Evolutionary conservation across 2,329 filamentous ascomycete genomes (phyloP).

Genomic region (Camptophora hylomeconis): DNA sequence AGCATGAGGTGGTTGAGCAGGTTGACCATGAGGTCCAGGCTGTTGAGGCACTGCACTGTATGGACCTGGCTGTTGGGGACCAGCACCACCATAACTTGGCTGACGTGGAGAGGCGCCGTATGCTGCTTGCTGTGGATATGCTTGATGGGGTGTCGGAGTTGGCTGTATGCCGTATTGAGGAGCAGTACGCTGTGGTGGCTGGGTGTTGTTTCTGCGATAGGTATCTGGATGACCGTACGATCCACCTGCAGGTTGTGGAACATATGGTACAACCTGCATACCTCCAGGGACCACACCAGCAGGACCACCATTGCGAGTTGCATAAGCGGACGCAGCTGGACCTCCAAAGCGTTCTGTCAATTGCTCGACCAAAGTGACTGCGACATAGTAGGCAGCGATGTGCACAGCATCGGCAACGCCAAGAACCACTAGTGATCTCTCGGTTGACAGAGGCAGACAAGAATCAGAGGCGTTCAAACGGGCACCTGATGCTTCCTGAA

Average conservation of each 20-base stretch:
- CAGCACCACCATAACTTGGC: conserved; percentile 56
- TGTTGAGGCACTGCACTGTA: conserved; percentile 51
- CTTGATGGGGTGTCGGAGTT: conserved; percentile 44
- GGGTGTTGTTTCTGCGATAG: conserved; percentile 56
- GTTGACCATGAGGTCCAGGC: conserved; percentile 48
- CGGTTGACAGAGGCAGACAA: conserved; percentile 84
- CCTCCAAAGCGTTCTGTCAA: conserved; percentile 93
- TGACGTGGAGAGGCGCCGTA: conserved; percentile 65
- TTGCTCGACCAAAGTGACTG: conserved; percentile 94
- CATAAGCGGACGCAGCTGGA: conserved; percentile 92
- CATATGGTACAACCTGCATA: conserved; percentile 98
- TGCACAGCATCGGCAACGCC: conserved; percentile 97
- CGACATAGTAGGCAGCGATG: conserved; percentile 97
- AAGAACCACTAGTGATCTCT: conserved; percentile 94
- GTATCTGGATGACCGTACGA: conserved; percentile 86
- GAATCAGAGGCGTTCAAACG: conserved; percentile 93
- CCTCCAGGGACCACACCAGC: conserved; percentile 89
- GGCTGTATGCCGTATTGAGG: conserved; percentile 8
- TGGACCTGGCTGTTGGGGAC: conserved; percentile 62
- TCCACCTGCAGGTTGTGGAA: conserved; percentile 81
- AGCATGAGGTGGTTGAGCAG: conserved; percentile 52
- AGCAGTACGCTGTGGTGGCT: conserved; percentile 58
- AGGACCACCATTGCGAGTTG: conserved; percentile 83
- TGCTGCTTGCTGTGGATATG: conserved; percentile 37
- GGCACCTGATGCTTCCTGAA: conserved; percentile 93